Percentiles rank a stretch among this genome's conserved stretches.
Evolutionary conservation across 225 moss, liverwort and hornwort species (phyloP).

Genomic region (Sphagnum contortum): DNA sequence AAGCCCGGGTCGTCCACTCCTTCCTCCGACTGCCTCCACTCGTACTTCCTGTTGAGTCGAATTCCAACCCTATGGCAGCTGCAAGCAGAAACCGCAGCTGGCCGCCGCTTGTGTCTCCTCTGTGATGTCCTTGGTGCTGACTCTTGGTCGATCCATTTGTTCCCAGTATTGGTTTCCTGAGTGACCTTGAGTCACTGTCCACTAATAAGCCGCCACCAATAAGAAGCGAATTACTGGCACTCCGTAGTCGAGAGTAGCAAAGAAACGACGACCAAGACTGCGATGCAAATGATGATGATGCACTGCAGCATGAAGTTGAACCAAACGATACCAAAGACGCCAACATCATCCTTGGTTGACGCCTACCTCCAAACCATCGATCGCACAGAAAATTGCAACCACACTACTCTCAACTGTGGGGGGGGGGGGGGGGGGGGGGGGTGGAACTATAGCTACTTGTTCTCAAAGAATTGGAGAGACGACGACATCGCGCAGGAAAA

Average conservation of each 20-base stretch:
- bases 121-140: neutral
- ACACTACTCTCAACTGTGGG: too few relatives aligned
- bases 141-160: neutral
- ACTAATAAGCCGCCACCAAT: conserved; percentile 6
- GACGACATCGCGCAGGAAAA: too few relatives aligned
- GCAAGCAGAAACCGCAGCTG: neutral
- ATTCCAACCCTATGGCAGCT: neutral
- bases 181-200: conserved; percentile 2
- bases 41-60: neutral
- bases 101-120: neutral
- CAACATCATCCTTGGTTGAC: too few relatives aligned
- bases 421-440: too few relatives aligned
- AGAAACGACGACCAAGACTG: conserved; percentile 20
- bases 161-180: neutral
- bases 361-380: too few relatives aligned
- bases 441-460: too few relatives aligned
- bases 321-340: too few relatives aligned
- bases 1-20: neutral
- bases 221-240: conserved; percentile 4
- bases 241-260: conserved; percentile 9
- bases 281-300: neutral
- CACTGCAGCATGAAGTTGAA: too few relatives aligned
- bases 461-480: too few relatives aligned
- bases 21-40: neutral
- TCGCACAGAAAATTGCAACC: too few relatives aligned